phyloP scores from a whole-genome alignment of 2,329 filamentous ascomycete species.

The Colletotrichum liriopes region DNA sequence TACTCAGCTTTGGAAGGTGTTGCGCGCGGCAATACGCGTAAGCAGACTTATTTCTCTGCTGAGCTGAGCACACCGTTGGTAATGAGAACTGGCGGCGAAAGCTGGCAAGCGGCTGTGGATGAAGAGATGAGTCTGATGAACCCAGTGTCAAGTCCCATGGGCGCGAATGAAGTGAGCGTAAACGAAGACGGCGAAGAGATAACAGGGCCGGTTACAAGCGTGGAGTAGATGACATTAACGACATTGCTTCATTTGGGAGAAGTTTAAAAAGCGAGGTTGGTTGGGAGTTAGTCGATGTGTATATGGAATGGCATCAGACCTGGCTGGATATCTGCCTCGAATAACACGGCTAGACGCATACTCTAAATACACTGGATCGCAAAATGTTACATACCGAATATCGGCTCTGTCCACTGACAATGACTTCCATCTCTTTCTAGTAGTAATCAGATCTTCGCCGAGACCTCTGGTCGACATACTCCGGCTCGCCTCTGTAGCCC shows the following conservation, averaged over 20 bases:
- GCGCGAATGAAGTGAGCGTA: background rate
- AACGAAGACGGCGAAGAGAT: background rate
- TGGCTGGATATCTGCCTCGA: constrained; percentile 14
- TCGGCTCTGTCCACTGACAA: background rate
- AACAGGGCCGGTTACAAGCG: background rate
- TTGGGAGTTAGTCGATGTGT: constrained; percentile 3
- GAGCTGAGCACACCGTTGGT: constrained; percentile 74
- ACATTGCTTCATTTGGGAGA: constrained; percentile 10
- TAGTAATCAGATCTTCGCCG: constrained; percentile 22
- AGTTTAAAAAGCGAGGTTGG: background rate
- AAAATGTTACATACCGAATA: background rate
- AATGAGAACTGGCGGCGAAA: constrained; percentile 72
- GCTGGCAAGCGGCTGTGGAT: constrained; percentile 54
- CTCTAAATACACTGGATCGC: constrained; percentile 8
- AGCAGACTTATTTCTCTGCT: constrained; percentile 80
- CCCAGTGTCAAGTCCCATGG: background rate
- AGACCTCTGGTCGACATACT: constrained; percentile 25
- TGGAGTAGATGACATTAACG: constrained; percentile 41
- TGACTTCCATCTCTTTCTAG: background rate
- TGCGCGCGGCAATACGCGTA: constrained; percentile 74
- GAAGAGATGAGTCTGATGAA: constrained; percentile 33
- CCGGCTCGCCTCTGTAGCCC: constrained; percentile 11
- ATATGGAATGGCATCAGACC: constrained; percentile 8
- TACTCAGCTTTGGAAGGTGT: constrained; percentile 85
- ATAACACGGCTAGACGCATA: constrained; percentile 24